phyloP scores from a whole-genome alignment of 2,329 filamentous ascomycete genomes.

The Fusarium longipes region DNA sequence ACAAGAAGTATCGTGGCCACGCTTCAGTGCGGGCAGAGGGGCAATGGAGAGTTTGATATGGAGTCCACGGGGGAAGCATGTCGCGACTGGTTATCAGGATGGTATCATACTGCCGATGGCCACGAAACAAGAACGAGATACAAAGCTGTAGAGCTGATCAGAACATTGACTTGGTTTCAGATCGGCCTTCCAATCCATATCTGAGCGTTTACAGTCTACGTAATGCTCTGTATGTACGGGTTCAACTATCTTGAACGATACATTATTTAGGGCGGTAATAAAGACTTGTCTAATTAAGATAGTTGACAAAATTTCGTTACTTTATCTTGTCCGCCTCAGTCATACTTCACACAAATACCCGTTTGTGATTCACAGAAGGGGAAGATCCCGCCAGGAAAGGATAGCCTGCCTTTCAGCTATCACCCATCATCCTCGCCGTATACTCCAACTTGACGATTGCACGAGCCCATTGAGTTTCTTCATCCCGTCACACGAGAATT shows the following conservation, averaged over 20 bases:
- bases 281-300: neutral
- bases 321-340: neutral
- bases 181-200: neutral
- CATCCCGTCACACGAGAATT: no score
- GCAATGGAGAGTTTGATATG: slow-evolving; percentile 64
- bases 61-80: slow-evolving; percentile 64
- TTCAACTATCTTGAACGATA: neutral
- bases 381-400: neutral
- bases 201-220: neutral
- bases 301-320: neutral
- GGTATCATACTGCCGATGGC: slow-evolving; percentile 54
- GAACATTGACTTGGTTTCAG: neutral
- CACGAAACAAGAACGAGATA: slow-evolving; percentile 1
- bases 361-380: neutral
- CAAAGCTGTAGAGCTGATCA: slow-evolving; percentile 6
- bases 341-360: neutral
- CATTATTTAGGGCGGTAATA: neutral
- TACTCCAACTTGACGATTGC: neutral
- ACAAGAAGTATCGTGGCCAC: slow-evolving; percentile 62
- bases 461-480: neutral
- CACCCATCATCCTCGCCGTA: neutral
- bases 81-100: slow-evolving; percentile 67
- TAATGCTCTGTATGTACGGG: neutral
- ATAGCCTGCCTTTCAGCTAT: neutral
- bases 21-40: slow-evolving; percentile 59